Percentiles rank a stretch among this genome's conserved stretches.
Conservation (phyloP, 2,329 filamentous ascomycete species). For the Venturiaceae sp. region DNA sequence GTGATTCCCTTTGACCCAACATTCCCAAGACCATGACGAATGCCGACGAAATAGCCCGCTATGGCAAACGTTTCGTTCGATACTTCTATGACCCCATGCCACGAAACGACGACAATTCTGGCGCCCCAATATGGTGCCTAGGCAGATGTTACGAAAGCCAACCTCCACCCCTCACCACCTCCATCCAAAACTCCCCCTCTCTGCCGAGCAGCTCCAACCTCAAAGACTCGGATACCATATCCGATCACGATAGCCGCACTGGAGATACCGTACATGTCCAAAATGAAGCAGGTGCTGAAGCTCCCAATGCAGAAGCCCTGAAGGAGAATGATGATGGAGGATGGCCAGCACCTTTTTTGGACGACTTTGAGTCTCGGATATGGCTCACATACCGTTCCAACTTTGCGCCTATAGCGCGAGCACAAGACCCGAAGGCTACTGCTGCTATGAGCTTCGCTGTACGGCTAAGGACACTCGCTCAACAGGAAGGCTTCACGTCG, state of each 20-base stretch:
- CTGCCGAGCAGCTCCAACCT: neutral
- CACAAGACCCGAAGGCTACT: constrained; percentile 60
- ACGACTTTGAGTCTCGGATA: constrained; percentile 85
- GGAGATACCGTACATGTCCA: constrained; percentile 1
- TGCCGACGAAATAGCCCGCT: constrained; percentile 63
- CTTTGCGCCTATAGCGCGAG: constrained; percentile 74
- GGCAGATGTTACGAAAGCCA: constrained; percentile 46
- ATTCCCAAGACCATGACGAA: constrained; percentile 3
- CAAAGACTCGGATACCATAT: neutral
- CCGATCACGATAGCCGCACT: constrained; percentile 2
- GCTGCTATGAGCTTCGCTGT: constrained; percentile 73
- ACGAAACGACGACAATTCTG: constrained; percentile 59
- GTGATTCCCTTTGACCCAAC: neutral
- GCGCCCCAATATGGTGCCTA: constrained; percentile 77
- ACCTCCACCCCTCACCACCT: neutral
- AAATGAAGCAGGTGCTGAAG: constrained; percentile 2
- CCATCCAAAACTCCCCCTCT: neutral
- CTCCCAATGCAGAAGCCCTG: neutral
- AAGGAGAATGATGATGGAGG: constrained; percentile 33
- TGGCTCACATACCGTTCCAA: constrained; percentile 96
- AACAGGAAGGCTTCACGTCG: constrained; percentile 75
- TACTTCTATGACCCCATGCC: constrained; percentile 90
- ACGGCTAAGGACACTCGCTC: constrained; percentile 68
- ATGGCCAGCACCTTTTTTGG: constrained; percentile 79
- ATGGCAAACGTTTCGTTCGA: constrained; percentile 70